Evolutionary conservation across 1,284 basidiomycete species (phyloP), one percentile per base, ranked within the genome.

Genomic region (Schizophyllum amplum): DNA sequence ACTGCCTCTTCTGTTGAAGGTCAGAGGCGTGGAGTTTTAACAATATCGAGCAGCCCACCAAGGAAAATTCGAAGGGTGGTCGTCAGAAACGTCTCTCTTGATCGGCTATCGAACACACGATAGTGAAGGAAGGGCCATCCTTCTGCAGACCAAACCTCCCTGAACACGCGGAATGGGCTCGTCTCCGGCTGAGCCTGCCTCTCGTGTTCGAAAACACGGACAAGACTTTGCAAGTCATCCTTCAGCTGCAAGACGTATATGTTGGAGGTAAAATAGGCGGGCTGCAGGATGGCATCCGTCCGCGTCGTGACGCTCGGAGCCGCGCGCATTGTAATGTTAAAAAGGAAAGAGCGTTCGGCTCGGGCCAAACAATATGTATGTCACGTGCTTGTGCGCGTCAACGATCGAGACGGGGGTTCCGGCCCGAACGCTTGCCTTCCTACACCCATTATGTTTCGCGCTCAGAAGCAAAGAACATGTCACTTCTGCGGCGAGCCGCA

Each of bases 101-200:
- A 72, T 53, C 85, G 75, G 42, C 74, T 70, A 62, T 91, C 87
- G 59, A 86, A 81, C 1, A 82, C 80, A 64, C 79, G 83, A 69
- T 90, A 78, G 64, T 90, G 86, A 52, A 88, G 70, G 80, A 82
- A 89, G 47, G 74, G 71, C 88, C 88, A 91, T 25, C 87, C 85
- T 58, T 79, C 75, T 5, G 72, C 69, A n/a, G 67, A 66, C 88
- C 88, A 91, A 15, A 87, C 61, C 1, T 67, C 63, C 67, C 86
- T 90, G 78, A 91, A 90, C 17, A 84, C 71, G 2, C 72, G 62
- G 66, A 90, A 91, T 0, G 88, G 85, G 61, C 58, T 51, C 68
- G 61, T 21, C 57, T 63, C 23, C 66, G 61, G 25, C 66, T 64
- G 0, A 68, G 59, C 48, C 48, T 49, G 56, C 63, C 81, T 82